Percentiles rank a stretch among this genome's conserved stretches.
Conservation (phyloP, 305 asterid genomes). For the Solanum chacoense region DNA sequence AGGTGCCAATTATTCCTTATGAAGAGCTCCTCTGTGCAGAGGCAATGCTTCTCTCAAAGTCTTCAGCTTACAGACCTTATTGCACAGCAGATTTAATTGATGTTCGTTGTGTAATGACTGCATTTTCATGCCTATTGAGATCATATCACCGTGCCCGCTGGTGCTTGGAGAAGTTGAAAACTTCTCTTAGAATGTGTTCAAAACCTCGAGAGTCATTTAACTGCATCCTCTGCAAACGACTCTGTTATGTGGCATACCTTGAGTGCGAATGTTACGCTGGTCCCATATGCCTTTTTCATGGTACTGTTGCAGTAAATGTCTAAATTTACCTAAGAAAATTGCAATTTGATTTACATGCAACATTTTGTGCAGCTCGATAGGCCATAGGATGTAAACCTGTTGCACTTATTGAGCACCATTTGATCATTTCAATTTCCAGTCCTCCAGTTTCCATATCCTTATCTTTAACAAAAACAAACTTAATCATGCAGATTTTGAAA, state of each 20-base stretch:
- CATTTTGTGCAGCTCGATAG: not conserved
- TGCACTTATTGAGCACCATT: not conserved
- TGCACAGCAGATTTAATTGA: not conserved
- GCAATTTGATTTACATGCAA: not conserved
- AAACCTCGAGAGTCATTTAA: slow-evolving; percentile 8
- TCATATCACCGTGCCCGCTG: slow-evolving; percentile 20
- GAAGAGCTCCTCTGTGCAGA: slow-evolving; percentile 37
- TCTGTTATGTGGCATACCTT: slow-evolving; percentile 29
- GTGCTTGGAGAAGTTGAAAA: slow-evolving; percentile 10
- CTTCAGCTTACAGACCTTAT: not conserved
- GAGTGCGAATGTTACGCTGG: slow-evolving; percentile 14
- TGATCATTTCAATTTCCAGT: not conserved
- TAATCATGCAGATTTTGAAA: slow-evolving; percentile 16
- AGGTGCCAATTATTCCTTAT: slow-evolving; percentile 28
- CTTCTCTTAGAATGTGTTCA: not conserved
- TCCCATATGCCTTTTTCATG: slow-evolving; percentile 36
- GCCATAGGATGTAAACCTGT: not conserved
- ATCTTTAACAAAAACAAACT: not conserved
- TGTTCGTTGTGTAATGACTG: slow-evolving; percentile 8
- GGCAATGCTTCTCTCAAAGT: slow-evolving; percentile 21
- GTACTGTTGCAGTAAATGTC: not conserved
- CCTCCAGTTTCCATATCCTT: not conserved
- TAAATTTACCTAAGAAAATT: not conserved
- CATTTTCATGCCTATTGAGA: slow-evolving; percentile 24
- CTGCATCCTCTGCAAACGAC: slow-evolving; percentile 29